Percentiles rank a stretch among this genome's conserved stretches.
These are phyloP conservation scores for Chaetomium olivaceum DNA, from an alignment of 2,329 filamentous ascomycete species.

Conservation along the genomic window DNA sequence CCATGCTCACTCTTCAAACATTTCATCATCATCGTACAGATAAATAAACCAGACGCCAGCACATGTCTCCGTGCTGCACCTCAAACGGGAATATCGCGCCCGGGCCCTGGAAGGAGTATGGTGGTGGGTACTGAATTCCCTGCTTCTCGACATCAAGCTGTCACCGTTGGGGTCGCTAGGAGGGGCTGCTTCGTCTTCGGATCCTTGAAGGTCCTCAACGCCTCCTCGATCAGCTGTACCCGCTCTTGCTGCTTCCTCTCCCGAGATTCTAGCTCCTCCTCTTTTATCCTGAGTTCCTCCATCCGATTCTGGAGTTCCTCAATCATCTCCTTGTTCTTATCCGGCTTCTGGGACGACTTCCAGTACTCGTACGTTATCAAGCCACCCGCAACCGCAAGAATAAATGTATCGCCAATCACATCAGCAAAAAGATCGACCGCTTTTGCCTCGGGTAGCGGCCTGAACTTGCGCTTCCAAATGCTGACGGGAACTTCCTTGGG, in stretches of 20 bases:
- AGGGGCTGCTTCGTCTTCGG: slow-evolving; percentile 59
- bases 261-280: slow-evolving; percentile 53
- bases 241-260: slow-evolving; percentile 48
- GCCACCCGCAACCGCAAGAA: slow-evolving; percentile 57
- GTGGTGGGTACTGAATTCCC: not conserved
- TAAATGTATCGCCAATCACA: slow-evolving; percentile 64
- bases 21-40: slow-evolving; percentile 9
- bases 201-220: slow-evolving; percentile 53
- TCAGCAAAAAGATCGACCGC: slow-evolving; percentile 68
- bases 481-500: slow-evolving; percentile 41
- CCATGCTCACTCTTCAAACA: not conserved
- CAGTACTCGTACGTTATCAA: slow-evolving; percentile 65
- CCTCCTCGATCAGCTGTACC: slow-evolving; percentile 55
- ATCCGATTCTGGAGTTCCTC: slow-evolving; percentile 51
- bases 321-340: slow-evolving; percentile 56
- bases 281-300: slow-evolving; percentile 51
- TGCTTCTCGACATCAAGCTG: slow-evolving; percentile 20
- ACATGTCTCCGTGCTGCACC: not conserved
- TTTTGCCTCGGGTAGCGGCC: slow-evolving; percentile 63
- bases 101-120: not conserved
- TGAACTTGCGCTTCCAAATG: slow-evolving; percentile 63
- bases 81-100: not conserved
- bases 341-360: slow-evolving; percentile 60
- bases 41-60: not conserved
- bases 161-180: slow-evolving; percentile 42